Percentiles rank a stretch among this genome's conserved stretches.
phyloP scores from a whole-genome alignment of 495 filamentous ascomycete species.

The Hypoxylon fuscum region DNA sequence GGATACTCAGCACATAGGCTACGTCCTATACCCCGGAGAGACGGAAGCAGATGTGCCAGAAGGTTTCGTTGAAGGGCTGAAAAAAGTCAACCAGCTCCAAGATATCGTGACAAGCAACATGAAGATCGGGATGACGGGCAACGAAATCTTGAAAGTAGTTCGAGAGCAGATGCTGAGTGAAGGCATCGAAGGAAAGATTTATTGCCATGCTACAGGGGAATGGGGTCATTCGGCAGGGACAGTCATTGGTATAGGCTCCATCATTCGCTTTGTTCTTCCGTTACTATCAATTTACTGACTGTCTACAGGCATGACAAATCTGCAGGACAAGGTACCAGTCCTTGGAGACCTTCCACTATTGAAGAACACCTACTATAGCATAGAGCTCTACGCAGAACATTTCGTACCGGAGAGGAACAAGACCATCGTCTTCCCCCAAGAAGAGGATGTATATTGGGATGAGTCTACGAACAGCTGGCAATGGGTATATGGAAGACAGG shows the following conservation, averaged over 20 bases:
- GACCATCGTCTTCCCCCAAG: slow-evolving; percentile 53
- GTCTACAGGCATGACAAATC: slow-evolving; percentile 55
- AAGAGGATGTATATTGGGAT: slow-evolving; percentile 56
- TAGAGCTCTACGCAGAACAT: slow-evolving; percentile 56
- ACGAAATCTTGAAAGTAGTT: slow-evolving; percentile 49
- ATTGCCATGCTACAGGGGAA: slow-evolving; percentile 60
- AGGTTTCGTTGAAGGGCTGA: slow-evolving; percentile 50
- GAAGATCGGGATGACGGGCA: slow-evolving; percentile 52
- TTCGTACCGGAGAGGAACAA: slow-evolving; percentile 54
- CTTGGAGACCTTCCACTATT: slow-evolving; percentile 54
- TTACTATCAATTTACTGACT: slow-evolving; percentile 12
- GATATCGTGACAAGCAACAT: slow-evolving; percentile 56
- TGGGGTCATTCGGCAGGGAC: slow-evolving; percentile 60
- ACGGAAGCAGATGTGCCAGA: slow-evolving; percentile 50
- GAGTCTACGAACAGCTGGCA: slow-evolving; percentile 47
- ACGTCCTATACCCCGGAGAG: slow-evolving; percentile 55
- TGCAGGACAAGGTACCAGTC: slow-evolving; percentile 52
- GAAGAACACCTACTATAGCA: slow-evolving; percentile 55
- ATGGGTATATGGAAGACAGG: slow-evolving; percentile 58
- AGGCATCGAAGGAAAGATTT: slow-evolving; percentile 56
- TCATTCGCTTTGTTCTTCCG: neutral
- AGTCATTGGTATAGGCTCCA: slow-evolving; percentile 47
- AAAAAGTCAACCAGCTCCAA: slow-evolving; percentile 54
- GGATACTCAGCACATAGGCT: slow-evolving; percentile 59
- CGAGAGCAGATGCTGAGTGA: slow-evolving; percentile 50